A percentile compares a stretch with the other conserved stretches of the same genome.
These are phyloP conservation scores for Tetraselmis striata DNA, from an alignment of 139 green algal species.

Conservation along the genomic window DNA sequence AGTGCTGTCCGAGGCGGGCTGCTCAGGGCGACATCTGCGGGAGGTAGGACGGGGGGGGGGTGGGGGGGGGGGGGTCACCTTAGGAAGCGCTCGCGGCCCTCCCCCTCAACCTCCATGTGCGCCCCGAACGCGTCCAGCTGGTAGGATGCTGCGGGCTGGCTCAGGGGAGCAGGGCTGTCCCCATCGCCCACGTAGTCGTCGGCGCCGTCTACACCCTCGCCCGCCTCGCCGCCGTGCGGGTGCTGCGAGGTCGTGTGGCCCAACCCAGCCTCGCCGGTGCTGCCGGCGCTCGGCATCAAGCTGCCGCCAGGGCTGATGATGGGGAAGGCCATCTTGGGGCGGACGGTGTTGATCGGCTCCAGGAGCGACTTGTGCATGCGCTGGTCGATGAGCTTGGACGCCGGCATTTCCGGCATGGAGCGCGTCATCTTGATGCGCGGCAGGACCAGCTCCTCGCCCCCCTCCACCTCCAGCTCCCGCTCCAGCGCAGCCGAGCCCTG, in stretches of 20 bases:
- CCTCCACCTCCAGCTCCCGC: slow-evolving; percentile 7
- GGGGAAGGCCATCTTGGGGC: neutral
- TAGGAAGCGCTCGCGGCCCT: neutral
- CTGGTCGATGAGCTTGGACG: neutral
- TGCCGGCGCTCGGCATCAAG: neutral
- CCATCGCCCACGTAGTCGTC: neutral
- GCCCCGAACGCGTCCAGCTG: neutral
- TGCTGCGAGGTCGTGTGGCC: neutral
- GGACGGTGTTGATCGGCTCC: neutral
- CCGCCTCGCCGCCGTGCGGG: neutral
- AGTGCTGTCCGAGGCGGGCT: no score
- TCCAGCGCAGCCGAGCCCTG: slow-evolving; percentile 9
- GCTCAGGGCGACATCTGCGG: no score
- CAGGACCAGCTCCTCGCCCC: neutral
- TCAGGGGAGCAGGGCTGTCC: neutral
- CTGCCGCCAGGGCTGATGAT: neutral
- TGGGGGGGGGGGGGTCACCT: neutral
- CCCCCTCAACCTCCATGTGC: neutral
- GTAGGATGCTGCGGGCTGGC: neutral
- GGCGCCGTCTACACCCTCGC: neutral
- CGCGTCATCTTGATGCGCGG: neutral
- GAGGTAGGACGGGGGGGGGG: no score
- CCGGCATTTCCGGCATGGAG: neutral
- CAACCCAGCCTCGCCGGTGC: neutral
- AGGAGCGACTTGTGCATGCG: neutral